Conservation (phyloP, 345 rosid genomes). For the Acer saccharum region DNA sequence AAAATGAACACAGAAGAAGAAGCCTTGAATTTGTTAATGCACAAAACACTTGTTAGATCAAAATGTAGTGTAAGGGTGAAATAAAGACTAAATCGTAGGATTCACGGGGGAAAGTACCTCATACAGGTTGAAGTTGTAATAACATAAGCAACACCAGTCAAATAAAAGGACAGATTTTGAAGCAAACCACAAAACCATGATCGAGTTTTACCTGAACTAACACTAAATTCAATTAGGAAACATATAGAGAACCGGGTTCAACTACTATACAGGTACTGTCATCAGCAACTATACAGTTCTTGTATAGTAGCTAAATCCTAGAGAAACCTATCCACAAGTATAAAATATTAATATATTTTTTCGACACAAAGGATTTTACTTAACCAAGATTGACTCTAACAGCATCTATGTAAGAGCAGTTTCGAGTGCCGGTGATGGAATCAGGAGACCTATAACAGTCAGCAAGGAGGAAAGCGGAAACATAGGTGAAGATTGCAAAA, state of each 20-base stretch:
- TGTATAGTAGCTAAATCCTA: no score
- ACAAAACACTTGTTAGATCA: neutral
- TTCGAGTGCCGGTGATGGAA: conserved; percentile 41
- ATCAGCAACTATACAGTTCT: no score
- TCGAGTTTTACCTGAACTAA: conserved; percentile 48
- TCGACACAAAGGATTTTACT: conserved; percentile 2
- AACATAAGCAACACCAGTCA: conserved; percentile 58
- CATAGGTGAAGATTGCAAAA: conserved; percentile 52
- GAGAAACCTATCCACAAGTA: neutral
- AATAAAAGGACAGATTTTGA: conserved; percentile 49
- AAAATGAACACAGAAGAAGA: neutral
- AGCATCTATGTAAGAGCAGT: conserved; percentile 47
- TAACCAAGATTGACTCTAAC: conserved; percentile 47
- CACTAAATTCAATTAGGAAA: conserved; percentile 24
- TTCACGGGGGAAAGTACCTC: conserved; percentile 43
- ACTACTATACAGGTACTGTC: no score
- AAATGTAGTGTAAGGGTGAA: neutral
- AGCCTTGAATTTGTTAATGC: neutral
- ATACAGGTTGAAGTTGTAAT: conserved; percentile 62
- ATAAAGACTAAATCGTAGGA: neutral
- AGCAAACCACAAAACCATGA: conserved; percentile 62
- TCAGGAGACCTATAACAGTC: conserved; percentile 60
- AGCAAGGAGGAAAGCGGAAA: conserved; percentile 53
- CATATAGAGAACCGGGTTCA: neutral
- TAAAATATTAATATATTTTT: no score